Base-by-base conservation (phyloP, 1,139 yeast species). In the Geotrichum carabidarum region DNA sequence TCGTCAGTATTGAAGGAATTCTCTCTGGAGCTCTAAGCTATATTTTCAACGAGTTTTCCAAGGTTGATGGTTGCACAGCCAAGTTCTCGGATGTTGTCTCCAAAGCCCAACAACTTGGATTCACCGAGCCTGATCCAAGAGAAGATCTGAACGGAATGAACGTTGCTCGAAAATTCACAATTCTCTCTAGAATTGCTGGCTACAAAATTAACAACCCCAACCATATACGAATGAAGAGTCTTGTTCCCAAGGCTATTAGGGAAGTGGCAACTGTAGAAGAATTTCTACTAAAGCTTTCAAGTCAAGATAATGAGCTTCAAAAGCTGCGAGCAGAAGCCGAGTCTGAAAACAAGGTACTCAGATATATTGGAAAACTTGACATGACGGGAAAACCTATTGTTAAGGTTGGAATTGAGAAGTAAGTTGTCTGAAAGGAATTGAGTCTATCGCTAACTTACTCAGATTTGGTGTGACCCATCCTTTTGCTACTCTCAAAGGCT, bases 111-210 rank as follows among this genome's bases (percentile, higher is more conserved):
- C 74, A 83, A 47, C 78, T 89, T 63, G 99, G 99, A 48, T 93
- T 89, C 79, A 93, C 98, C 45, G 99, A 94, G 73, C 99, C 99
- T 51, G 99, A 93, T 71, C 99, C 99, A 70, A 84, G 99, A 74
- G 99, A 93, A 70, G 99, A 93, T 69, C 81, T 93, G 71, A 93
- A 93, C 70, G 99, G 99, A 57, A 79, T 93, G 70, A 99, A 93
- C 67, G 97, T 93, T 58, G 99, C 99, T 43, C 85, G 99, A 78
- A 93, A 93, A 72, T 96, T 93, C 37, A 90, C 99, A 32, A 93
- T 93, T 61, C 80, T 93, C 61, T 95, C 97, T 47, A 85, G 99
- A 76, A 79, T 93, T 55, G 79, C 96, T 22, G 99, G 99, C 1
- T 79, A 86, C 57, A 75, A 81, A 57, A 88, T 93, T 34, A 86